phyloP scores from a whole-genome alignment of 1,284 basidiomycete species.

The Violaceomyces palustris region DNA sequence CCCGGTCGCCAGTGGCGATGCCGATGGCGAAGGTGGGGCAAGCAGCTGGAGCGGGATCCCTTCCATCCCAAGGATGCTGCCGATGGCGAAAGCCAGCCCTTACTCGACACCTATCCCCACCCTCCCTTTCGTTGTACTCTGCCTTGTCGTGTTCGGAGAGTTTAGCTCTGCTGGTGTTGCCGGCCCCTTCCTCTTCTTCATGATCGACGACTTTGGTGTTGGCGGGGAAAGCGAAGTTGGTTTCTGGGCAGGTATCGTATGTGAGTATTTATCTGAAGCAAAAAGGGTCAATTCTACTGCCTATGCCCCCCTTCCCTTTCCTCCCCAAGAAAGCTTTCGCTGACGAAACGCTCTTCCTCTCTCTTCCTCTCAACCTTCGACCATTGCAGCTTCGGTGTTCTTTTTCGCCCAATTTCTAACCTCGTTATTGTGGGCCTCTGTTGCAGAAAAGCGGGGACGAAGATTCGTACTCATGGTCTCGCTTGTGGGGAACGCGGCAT shows the following conservation, averaged over 20 bases:
- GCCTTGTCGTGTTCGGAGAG: constrained; percentile 50
- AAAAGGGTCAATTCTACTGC: no score
- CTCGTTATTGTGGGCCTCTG: constrained; percentile 84
- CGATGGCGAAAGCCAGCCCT: constrained; percentile 13
- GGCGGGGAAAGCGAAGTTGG: constrained; percentile 48
- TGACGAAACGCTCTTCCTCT: no score
- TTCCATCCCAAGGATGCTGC: constrained; percentile 22
- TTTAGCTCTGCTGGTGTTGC: constrained; percentile 69
- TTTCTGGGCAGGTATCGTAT: constrained; percentile 50
- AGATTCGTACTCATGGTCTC: constrained; percentile 80
- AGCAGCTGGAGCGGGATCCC: constrained; percentile 7
- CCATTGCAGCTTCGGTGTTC: no score
- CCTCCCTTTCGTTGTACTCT: constrained; percentile 48
- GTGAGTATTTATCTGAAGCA: no score
- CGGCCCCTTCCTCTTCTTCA: constrained; percentile 51
- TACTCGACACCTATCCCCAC: constrained; percentile 43
- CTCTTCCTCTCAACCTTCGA: no score
- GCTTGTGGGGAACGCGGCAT: constrained; percentile 72
- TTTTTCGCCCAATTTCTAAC: constrained; percentile 64
- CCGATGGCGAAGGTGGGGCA: constrained; percentile 2
- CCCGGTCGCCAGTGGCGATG: not conserved
- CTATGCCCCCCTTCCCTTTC: no score
- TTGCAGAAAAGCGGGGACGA: constrained; percentile 83
- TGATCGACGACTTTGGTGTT: constrained; percentile 48
- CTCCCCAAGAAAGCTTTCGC: no score